Evolutionary conservation across 208 protist species (phyloP).

Genomic region (Leishmania amazonensis): DNA sequence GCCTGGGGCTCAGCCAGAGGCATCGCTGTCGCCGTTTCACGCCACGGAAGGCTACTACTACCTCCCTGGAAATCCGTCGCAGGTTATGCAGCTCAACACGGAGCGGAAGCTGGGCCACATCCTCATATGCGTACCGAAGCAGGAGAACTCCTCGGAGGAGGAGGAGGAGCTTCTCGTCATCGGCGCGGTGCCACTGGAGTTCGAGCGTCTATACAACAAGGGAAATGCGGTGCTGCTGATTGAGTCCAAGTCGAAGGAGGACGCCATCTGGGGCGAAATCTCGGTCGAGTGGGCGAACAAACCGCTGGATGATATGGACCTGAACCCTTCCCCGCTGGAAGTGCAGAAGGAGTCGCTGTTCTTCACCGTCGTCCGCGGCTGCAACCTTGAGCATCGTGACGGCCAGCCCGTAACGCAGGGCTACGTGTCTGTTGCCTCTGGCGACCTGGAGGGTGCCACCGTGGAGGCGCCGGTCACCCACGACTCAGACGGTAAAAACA

Average conservation of each 20-base stretch:
- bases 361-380: slow-evolving; percentile 76
- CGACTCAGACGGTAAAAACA: slow-evolving; percentile 43
- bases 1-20: slow-evolving; percentile 41
- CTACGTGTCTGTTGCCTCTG: slow-evolving; percentile 63
- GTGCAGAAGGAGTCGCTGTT: slow-evolving; percentile 76
- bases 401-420: slow-evolving; percentile 43
- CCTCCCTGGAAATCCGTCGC: slow-evolving; percentile 72
- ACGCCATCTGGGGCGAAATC: slow-evolving; percentile 89
- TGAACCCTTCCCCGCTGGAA: slow-evolving; percentile 33
- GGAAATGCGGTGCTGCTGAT: slow-evolving; percentile 84
- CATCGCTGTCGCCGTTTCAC: slow-evolving; percentile 83
- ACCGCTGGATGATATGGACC: slow-evolving; percentile 37
- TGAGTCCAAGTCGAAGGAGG: slow-evolving; percentile 87
- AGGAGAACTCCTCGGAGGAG: slow-evolving; percentile 45
- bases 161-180: slow-evolving; percentile 89
- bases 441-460: slow-evolving; percentile 79
- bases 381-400: slow-evolving; percentile 61
- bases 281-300: slow-evolving; percentile 80
- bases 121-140: slow-evolving; percentile 81
- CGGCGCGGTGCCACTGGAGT: slow-evolving; percentile 86
- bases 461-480: slow-evolving; percentile 52
- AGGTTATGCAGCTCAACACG: slow-evolving; percentile 88
- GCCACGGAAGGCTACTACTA: slow-evolving; percentile 85
- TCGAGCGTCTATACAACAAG: slow-evolving; percentile 79
- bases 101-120: slow-evolving; percentile 89